A percentile compares a stretch with the other conserved stretches of the same genome.
phyloP scores from a whole-genome alignment of 2,329 filamentous ascomycete species.

The Orbilia blumenaviensis region DNA sequence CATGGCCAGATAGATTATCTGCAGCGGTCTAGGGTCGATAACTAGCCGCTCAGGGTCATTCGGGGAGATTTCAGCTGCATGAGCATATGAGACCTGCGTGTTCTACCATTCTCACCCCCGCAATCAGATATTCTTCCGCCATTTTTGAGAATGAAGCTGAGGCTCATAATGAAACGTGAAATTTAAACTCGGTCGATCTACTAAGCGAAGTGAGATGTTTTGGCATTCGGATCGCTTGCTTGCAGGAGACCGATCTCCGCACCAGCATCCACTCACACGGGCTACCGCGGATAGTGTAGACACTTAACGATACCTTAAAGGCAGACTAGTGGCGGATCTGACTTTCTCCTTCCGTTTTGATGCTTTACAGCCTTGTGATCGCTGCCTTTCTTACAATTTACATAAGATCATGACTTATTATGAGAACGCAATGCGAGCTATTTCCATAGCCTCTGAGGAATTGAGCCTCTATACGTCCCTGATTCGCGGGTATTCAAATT shows the following conservation, averaged over 20 bases:
- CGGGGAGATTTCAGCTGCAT: conserved; percentile 7
- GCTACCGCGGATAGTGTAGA: no score
- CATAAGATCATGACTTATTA: conserved; percentile 7
- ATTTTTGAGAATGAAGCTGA: conserved; percentile 22
- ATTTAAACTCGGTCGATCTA: conserved; percentile 45
- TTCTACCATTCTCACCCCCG: conserved; percentile 21
- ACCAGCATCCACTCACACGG: conserved; percentile 29
- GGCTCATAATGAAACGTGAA: conserved; percentile 44
- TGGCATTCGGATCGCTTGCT: conserved; percentile 50
- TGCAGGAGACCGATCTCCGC: conserved; percentile 28
- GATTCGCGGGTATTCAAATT: conserved; percentile 37
- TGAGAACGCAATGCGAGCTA: conserved; percentile 1
- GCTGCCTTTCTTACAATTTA: neutral
- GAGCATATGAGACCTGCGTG: neutral
- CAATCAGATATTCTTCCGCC: conserved; percentile 17
- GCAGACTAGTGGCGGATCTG: neutral
- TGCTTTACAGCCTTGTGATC: conserved; percentile 33
- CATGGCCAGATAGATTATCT: conserved; percentile 1
- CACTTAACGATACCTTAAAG: conserved; percentile 1
- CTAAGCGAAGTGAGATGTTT: conserved; percentile 40
- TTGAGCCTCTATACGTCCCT: conserved; percentile 36
- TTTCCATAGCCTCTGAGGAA: conserved; percentile 11
- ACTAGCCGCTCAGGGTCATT: conserved; percentile 22
- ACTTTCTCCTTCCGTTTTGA: conserved; percentile 8
- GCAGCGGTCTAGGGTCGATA: conserved; percentile 19